Evolutionary conservation across 768 basidiomycete species (phyloP), one percentile per base, ranked within the genome.

Genomic region (Coprinopsis marcescibilis): DNA sequence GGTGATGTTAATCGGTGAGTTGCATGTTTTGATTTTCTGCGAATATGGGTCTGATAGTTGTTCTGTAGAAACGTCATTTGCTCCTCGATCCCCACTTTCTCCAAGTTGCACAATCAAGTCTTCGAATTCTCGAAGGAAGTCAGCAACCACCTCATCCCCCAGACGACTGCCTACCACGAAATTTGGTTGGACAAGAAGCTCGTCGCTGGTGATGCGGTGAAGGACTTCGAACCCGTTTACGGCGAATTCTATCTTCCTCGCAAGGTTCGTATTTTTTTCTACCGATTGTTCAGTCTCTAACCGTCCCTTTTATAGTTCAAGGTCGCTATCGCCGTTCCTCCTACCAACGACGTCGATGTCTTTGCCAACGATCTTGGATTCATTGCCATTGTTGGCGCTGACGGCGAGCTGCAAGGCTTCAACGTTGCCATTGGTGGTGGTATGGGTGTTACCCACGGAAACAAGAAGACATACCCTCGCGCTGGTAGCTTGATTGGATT

Each of bases 181-280:
- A 98, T 99, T 52, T 99, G 95, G 95, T 73, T 98, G 34, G 93
- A 98, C 70, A 94, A 96, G 72, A 96, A 96, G 71, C 68, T 92
- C 56, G 86, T 99, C 42, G 90, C 87, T 3, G 96, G 95, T 14
- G 93, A 92, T 27, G 92, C 93, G 4, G 66, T 96, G 50, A 88
- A 93, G 61, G 93, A 96, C 65, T 81, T 90, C 54, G 96, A 99
- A 66, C 96, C 96, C 2, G 66, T 97, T n/a, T 99, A 98, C 60
- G 96, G 96, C 29, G 85, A 90, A 61, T 94, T 94, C 67, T 98
- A 99, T 68, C 76, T 99, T 17, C 95, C 95, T 26, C 80, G 95
- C 59, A 94, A 94, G 75, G 89, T 88, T n/a, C 10, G 69, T 65
- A 43, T 53, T 19, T 17, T 26, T 26, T 46, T 12, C 37, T 25